Conservation (phyloP, 164 flowering plant genomes). For the Vitis cinerea region DNA sequence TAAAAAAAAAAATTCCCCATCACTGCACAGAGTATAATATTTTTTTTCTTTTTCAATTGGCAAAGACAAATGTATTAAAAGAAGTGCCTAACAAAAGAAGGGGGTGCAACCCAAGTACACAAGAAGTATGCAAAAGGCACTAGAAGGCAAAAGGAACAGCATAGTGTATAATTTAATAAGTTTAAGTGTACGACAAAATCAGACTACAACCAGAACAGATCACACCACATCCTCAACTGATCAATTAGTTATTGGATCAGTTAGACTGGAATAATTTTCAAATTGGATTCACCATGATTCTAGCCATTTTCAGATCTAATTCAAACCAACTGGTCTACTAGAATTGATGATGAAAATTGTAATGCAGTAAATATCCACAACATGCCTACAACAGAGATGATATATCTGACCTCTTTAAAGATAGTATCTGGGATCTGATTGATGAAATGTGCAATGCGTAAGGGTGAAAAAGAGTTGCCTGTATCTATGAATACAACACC, state of each 20-base stretch:
- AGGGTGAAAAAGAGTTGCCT: conserved; percentile 78
- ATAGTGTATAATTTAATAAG: neutral
- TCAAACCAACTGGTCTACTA: too few relatives aligned
- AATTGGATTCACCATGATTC: neutral
- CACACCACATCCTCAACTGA: neutral
- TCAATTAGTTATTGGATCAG: neutral
- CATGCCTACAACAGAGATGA: neutral
- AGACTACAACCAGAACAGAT: neutral
- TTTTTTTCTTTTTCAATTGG: too few relatives aligned
- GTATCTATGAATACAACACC: conserved; percentile 65
- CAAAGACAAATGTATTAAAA: too few relatives aligned
- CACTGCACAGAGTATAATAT: too few relatives aligned
- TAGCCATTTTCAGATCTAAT: neutral
- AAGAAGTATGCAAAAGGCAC: neutral
- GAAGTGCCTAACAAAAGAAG: too few relatives aligned
- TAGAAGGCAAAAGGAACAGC: too few relatives aligned
- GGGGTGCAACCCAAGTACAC: neutral
- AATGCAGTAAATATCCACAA: neutral
- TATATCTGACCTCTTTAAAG: conserved; percentile 31
- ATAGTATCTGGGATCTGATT: conserved; percentile 19
- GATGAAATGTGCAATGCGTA: conserved; percentile 47
- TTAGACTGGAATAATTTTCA: neutral
- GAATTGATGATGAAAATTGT: neutral
- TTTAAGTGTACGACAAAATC: neutral
- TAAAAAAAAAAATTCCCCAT: too few relatives aligned